Evolutionary conservation across 75 land plant species (phyloP).

Genomic region (Selaginella moellendorffii): DNA sequence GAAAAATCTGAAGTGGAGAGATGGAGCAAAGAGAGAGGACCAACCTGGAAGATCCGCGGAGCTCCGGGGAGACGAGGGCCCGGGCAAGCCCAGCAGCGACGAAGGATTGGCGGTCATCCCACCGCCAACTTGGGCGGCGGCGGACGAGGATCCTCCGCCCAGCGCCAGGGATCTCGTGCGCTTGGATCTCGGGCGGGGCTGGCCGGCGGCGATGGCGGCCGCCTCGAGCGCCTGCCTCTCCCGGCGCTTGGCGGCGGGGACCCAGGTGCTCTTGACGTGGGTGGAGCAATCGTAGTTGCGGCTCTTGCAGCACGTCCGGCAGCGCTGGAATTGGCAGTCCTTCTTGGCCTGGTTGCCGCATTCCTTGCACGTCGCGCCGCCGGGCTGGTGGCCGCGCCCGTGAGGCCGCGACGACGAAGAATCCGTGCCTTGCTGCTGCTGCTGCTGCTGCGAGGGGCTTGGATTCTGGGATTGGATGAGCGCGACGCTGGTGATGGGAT

Average conservation of each 20-base stretch:
- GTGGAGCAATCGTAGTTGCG: slow-evolving; percentile 57
- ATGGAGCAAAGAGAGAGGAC: too few species aligned
- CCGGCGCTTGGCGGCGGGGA: slow-evolving; percentile 54
- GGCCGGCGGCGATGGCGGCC: slow-evolving; percentile 29
- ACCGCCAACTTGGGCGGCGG: not conserved
- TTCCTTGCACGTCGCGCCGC: slow-evolving; percentile 39
- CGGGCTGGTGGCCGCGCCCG: not conserved
- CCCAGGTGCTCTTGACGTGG: slow-evolving; percentile 89
- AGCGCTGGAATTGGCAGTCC: slow-evolving; percentile 45
- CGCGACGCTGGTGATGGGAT: not conserved
- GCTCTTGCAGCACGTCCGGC: slow-evolving; percentile 65
- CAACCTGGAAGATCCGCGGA: not conserved
- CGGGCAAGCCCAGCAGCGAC: not conserved
- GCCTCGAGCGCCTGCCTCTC: slow-evolving; percentile 48
- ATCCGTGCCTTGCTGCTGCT: not conserved
- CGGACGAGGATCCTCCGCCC: slow-evolving; percentile 2
- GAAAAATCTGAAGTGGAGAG: too few species aligned
- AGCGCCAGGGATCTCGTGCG: slow-evolving; percentile 28
- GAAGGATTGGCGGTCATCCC: not conserved
- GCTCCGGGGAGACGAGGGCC: not conserved
- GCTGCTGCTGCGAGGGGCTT: not conserved
- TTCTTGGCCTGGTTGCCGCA: slow-evolving; percentile 96
- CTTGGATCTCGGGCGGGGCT: slow-evolving; percentile 35
- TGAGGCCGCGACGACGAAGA: not conserved
- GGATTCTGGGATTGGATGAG: not conserved